Evolutionary conservation across 768 basidiomycete species (phyloP), one percentile per base, ranked within the genome.

Genomic region (Melanogaster broomeanus): DNA sequence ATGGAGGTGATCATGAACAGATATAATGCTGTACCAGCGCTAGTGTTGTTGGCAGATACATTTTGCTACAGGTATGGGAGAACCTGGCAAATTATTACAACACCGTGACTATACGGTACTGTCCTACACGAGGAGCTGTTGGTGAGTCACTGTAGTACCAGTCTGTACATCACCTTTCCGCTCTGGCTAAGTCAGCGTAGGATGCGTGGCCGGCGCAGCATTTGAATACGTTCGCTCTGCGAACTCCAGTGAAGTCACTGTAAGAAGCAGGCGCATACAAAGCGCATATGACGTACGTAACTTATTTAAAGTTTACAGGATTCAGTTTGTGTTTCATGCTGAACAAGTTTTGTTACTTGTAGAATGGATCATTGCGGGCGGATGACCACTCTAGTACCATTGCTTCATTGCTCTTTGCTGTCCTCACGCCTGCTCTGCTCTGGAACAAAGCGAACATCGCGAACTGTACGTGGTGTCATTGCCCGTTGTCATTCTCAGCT

Each of bases 341-440:
- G 7, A 63, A 25, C n/a, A 19, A 37, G n/a, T n/a, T n/a, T n/a
- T n/a, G n/a, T n/a, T n/a, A 25, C 51, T 45, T 44, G 15, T 43
- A 90, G 88, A 79, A 76, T 13, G 71, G 73, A 37, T 75, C 79
- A 19, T 67, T 88, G 46, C 74, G 88, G 56, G 75, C 78, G 42
- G 83, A 90, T 48, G 90, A 92, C 64, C 84, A 89, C 61, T 78
- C 87, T 19, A n/a, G n/a, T n/a, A 89, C 82, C 2, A 87, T 92
- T 41, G 90, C 90, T 22, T 77, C 77, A 19, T 61, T 91, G 42
- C 67, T 93, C 19, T 79, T 76, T 50, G 80, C 79, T 16, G 78
- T 87, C 13, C 63, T 91, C 3, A 79, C 77, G 4, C 85, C 90
- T 3, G 85, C 88, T 3, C 46, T 90, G 25, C 74, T 91, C 44